Base-by-base conservation (phyloP, 202 grass and related monocot genomes). In the Eragrostis tef region DNA sequence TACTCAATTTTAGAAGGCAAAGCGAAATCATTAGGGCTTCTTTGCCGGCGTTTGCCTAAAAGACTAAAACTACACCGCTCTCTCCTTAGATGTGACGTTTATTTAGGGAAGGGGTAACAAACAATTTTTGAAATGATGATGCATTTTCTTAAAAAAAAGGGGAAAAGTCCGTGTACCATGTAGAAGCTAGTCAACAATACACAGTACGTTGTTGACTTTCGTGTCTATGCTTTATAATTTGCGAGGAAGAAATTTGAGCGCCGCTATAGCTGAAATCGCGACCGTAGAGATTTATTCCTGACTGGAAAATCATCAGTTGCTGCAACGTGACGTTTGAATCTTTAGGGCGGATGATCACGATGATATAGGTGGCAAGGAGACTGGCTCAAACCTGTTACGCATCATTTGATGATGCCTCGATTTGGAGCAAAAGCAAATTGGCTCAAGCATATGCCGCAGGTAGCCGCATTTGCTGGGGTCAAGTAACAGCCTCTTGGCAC, bases 391-490 rank as follows among this genome's bases (percentile, higher is more conserved):
- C 24, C 47, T 9, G 46, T 17, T 29, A 34, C 69, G 48, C 48
- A 20, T 72, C 15, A 9, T n/a, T 9, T 4, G 22, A 6, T 34
- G 59, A 15, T 19, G 29, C 29, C 61, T 64, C 61, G 27, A 3
- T 64, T 72, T 1, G 73, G 13, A 45, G 72, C 73, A 61, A 58
- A 58, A n/a, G 45, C 61, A 39, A 79, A 50, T 65, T 65, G 26
- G 75, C 60, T 21, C 46, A n/a, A 79, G 46, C 61, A 36, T 58
- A 19, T 21, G 2, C 61, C 11, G 3, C 54, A 58, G n/a, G 54
- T 4, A 10, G 19, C 76, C 61, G 59, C 3, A 66, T 53, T 39
- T 39, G 47, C 29, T 15, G 46, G 11, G 62, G 1, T 21, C 27
- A 24, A 48, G 77, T 54, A 54, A 79, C 77, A 16, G 47, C 63